Evolutionary conservation across 2,329 filamentous ascomycete species (phyloP).

Genomic region (Helotiales sp.): DNA sequence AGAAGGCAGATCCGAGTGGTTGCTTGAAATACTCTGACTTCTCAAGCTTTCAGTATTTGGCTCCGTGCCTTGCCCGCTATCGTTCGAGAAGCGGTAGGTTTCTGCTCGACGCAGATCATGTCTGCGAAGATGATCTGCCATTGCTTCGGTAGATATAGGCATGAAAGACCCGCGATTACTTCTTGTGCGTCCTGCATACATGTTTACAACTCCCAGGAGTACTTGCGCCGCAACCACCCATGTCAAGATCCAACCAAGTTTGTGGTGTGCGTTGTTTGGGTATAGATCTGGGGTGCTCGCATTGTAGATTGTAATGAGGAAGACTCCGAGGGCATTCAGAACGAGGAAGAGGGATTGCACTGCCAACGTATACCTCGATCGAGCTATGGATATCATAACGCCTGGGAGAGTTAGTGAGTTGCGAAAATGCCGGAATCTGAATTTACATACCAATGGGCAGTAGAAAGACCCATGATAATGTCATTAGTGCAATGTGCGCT

Average conservation of each 20-base stretch:
- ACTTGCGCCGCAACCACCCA: constrained; percentile 71
- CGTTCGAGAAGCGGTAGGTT: constrained; percentile 62
- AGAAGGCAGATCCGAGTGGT: constrained; percentile 42
- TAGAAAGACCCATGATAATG: constrained; percentile 67
- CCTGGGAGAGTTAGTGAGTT: constrained; percentile 17
- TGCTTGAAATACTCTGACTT: constrained; percentile 64
- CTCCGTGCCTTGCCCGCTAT: constrained; percentile 74
- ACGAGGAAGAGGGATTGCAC: constrained; percentile 68
- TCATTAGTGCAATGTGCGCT: constrained; percentile 68
- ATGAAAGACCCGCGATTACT: constrained; percentile 61
- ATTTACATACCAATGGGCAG: constrained; percentile 63
- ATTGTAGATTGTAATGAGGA: constrained; percentile 73
- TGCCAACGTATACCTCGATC: constrained; percentile 71
- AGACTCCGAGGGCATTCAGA: constrained; percentile 62
- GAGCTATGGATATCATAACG: constrained; percentile 82
- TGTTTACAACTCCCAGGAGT: constrained; percentile 46
- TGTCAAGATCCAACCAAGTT: constrained; percentile 81
- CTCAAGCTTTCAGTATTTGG: constrained; percentile 65
- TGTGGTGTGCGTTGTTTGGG: constrained; percentile 83
- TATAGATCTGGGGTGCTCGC: constrained; percentile 82
- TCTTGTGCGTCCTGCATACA: constrained; percentile 34
- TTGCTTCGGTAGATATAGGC: constrained; percentile 57
- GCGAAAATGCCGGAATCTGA: background rate
- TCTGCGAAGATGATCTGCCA: constrained; percentile 51
- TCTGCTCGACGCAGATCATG: constrained; percentile 39